Base-by-base conservation (phyloP, 106 monocot species). In the Allium cepa region DNA sequence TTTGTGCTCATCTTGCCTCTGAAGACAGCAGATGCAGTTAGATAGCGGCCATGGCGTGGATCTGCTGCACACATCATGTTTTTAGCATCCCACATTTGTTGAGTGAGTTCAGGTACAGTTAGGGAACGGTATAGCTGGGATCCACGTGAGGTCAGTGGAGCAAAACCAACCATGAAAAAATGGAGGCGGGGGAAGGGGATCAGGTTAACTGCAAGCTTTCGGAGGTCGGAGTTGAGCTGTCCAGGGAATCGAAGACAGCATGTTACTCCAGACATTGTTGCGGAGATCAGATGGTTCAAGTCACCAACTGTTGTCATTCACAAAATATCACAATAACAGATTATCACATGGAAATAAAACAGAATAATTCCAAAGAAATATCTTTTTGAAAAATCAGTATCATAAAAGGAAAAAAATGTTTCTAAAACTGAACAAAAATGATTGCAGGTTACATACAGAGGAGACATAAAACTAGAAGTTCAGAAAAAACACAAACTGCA, bases 11-110 rank as follows among this genome's bases (percentile, higher is more conserved):
- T 78, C 67, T 79, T 83, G 17, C 82, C 82, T 13, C 78, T 59
- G 78, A 83, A 83, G 78, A 83, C 75, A 27, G 78, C 78, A 10
- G 82, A 82, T 0, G 82, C 82, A 11, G 78, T 82, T 7, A 82
- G 78, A 56, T 82, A 82, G 14, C 82, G 64, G 13, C 82, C 82
- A 7, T 82, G 82, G 10, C 82, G 57, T 9, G 82, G 82, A 18
- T 82, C 82, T 7, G 82, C 78, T 0, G 82, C 82, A 65, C 82
- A 82, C 82, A 67, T 80, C 81, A 81, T 81, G 81, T 81, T 81
- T 77, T 81, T 81, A 47, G 81, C 26, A 53, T 81, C 76, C 81
- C 81, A 81, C 81, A 81, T 81, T 58, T 81, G 81, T 26, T 81
- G 81, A 49, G 76, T 81, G 15, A 81, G 81, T 65, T 81, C 81